Percentiles rank a stretch among this genome's conserved stretches.
These are phyloP conservation scores for Pseudonitzschia multistriata DNA, from an alignment of 108 stramenopile species.

Conservation along the genomic window DNA sequence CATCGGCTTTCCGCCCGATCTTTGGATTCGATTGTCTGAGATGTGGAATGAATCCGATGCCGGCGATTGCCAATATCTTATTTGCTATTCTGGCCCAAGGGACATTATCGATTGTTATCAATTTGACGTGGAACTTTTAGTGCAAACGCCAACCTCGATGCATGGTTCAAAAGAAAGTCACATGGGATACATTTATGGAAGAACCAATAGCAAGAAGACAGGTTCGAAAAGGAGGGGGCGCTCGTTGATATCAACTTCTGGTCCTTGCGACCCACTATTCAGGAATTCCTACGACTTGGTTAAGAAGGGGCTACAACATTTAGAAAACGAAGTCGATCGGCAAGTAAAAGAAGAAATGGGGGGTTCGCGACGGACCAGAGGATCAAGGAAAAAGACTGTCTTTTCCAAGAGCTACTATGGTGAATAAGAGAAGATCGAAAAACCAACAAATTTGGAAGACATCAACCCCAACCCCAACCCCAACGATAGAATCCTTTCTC, in stretches of 20 bases:
- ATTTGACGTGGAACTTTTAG: slow-evolving; percentile 76
- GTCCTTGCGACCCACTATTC: slow-evolving; percentile 70
- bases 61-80: slow-evolving; percentile 42
- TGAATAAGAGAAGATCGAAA: no score
- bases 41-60: slow-evolving; percentile 58
- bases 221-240: not conserved
- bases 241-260: slow-evolving; percentile 13
- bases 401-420: slow-evolving; percentile 6
- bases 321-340: slow-evolving; percentile 34
- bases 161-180: slow-evolving; percentile 86
- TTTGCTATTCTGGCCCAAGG: slow-evolving; percentile 78
- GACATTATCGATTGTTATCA: slow-evolving; percentile 68
- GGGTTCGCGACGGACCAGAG: slow-evolving; percentile 24
- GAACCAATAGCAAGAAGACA: slow-evolving; percentile 20
- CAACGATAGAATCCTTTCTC: no score
- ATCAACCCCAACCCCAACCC: no score
- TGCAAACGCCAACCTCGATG: slow-evolving; percentile 74
- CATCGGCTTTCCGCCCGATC: slow-evolving; percentile 80
- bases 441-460: no score
- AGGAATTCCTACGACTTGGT: slow-evolving; percentile 47
- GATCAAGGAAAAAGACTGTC: slow-evolving; percentile 1
- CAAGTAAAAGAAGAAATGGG: slow-evolving; percentile 43
- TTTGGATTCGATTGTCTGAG: slow-evolving; percentile 58
- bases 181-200: slow-evolving; percentile 76
- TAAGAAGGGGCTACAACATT: slow-evolving; percentile 33